Evolutionary conservation across 108 stramenopile genomes (phyloP), one percentile per base, ranked within the genome.

Genomic region (Bacterosira constricta): DNA sequence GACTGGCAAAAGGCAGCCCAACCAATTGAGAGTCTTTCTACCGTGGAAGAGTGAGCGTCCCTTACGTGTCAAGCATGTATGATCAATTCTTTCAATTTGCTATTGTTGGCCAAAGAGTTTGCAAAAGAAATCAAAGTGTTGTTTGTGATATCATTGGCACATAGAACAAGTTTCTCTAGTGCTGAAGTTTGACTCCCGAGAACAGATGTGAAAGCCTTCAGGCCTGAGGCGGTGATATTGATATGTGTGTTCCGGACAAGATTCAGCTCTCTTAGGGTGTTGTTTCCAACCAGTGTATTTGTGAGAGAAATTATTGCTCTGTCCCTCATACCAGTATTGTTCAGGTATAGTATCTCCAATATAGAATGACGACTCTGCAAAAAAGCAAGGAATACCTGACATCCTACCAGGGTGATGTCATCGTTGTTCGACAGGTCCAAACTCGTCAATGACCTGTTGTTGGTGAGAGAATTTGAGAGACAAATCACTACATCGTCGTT

Each of bases 1-100:
- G 49, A 65, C 30, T 13, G 64, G 20, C 18, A 7, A 18, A 65
- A n/a, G 4, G 64, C 64, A 20, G 17, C 47, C 47, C 49, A 65
- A 50, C 49, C 64, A 10, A 29, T n/a, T 21, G 51, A 23, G 39
- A n/a, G n/a, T n/a, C n/a, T n/a, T n/a, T n/a, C n/a, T n/a, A n/a
- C n/a, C n/a, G 63, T 63, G 63, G 23, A 2, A 21, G 49, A 50
- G 23, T 17, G 17, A 21, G 23, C 23, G 5, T 50, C 49, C n/a
- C 42, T 5, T 13, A 17, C 23, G n/a, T 17, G 9, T 10, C 2
- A 11, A 27, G 29, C n/a, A n/a, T n/a, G 4, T n/a, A 27, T 27
- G 29, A 15, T 27, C 51, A 27, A n/a, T 13, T 52, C 29, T 13
- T 27, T 52, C 15, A 8, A 27, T 27, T 27, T 27, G 10, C 29